Evolutionary conservation across 352 stramenopile species (phyloP).

Genomic region (Phytophthora parvispora): DNA sequence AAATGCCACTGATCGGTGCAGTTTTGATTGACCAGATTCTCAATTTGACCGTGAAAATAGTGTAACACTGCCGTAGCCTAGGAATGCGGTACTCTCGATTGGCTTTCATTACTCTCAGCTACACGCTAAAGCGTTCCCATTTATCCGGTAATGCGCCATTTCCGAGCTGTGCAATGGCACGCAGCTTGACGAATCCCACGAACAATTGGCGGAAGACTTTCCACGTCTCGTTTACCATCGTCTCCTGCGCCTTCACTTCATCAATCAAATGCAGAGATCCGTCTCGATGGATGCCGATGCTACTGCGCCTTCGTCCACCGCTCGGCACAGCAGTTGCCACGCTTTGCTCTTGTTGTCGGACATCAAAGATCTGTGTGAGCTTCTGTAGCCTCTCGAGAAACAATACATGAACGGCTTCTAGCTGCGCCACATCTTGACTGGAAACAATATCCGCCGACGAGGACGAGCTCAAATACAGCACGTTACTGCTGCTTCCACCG

Average conservation of each 20-base stretch:
- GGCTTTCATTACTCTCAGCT: no score
- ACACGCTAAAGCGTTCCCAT: slow-evolving; percentile 32
- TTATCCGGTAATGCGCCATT: slow-evolving; percentile 70
- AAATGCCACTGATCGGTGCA: no score
- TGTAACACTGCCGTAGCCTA: no score
- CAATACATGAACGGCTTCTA: neutral
- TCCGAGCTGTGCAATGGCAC: slow-evolving; percentile 55
- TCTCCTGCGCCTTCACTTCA: slow-evolving; percentile 43
- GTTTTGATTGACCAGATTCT: no score
- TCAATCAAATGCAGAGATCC: slow-evolving; percentile 43
- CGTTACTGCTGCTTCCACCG: neutral
- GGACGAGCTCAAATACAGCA: neutral
- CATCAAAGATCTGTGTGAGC: neutral
- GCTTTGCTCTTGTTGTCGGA: neutral
- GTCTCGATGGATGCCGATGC: slow-evolving; percentile 26
- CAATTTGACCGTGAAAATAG: no score
- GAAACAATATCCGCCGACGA: neutral
- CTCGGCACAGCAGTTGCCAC: neutral
- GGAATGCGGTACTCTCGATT: no score
- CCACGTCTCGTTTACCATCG: slow-evolving; percentile 75
- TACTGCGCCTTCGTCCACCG: slow-evolving; percentile 1
- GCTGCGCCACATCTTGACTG: neutral
- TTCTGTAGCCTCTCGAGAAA: neutral
- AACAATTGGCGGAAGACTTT: slow-evolving; percentile 81
- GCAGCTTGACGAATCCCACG: slow-evolving; percentile 63